Conservation (phyloP, 306 rosid species). For the Cucurbita argyrosperma region DNA sequence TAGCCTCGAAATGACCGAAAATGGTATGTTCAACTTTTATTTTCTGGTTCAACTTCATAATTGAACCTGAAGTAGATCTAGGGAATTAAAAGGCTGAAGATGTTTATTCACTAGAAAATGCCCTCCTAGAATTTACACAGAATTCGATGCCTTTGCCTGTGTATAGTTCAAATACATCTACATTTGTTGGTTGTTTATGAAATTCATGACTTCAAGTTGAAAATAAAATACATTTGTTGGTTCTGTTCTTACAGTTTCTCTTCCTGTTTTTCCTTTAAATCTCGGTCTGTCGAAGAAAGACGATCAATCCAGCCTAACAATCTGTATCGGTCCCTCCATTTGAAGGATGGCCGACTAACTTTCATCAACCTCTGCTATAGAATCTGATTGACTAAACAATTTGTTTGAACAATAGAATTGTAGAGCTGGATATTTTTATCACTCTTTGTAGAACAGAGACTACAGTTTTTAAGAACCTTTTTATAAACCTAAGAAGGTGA, state of each 20-base stretch:
- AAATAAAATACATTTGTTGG: background rate
- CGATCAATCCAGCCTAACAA: background rate
- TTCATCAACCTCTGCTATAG: background rate
- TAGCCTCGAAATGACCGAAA: constrained; percentile 28
- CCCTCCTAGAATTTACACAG: too few species aligned
- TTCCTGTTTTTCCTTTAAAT: background rate
- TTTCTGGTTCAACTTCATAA: background rate
- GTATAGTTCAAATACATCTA: background rate
- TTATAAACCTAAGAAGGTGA: background rate
- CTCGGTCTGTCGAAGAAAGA: too few species aligned
- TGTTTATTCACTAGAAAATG: too few species aligned
- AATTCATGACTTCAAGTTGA: background rate
- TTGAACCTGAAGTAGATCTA: background rate
- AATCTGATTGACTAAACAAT: too few species aligned
- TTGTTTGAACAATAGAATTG: background rate
- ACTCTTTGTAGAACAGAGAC: background rate
- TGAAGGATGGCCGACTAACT: background rate
- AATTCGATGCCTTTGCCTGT: background rate
- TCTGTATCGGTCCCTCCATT: background rate
- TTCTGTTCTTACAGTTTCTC: background rate
- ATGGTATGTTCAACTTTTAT: background rate
- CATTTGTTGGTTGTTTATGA: background rate
- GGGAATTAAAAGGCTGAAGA: background rate
- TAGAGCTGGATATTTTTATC: background rate
- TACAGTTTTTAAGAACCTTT: background rate